Evolutionary conservation across 768 basidiomycete species (phyloP).

Genomic region (Glaciozyma martinii): DNA sequence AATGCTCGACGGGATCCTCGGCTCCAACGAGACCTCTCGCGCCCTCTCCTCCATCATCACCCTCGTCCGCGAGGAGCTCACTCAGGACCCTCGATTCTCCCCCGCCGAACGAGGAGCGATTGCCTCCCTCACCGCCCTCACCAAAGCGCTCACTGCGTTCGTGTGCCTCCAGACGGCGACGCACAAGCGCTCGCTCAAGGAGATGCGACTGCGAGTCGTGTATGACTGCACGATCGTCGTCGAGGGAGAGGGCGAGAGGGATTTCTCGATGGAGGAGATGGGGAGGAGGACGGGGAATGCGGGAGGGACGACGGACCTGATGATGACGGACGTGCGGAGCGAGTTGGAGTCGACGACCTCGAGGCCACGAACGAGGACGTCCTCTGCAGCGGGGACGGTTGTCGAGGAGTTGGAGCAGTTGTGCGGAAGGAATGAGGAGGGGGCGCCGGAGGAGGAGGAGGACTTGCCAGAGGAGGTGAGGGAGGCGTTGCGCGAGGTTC

Average conservation of each 20-base stretch:
- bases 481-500: conserved; percentile 6
- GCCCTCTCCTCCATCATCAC: conserved; percentile 40
- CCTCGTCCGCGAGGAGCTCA: conserved; percentile 39
- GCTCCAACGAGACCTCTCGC: conserved; percentile 42
- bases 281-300: neutral
- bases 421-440: neutral
- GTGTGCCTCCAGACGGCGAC: conserved; percentile 41
- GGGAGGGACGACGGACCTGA: neutral
- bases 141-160: conserved; percentile 42
- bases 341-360: conserved; percentile 11
- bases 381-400: neutral
- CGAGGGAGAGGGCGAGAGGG: conserved; percentile 2
- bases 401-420: neutral
- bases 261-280: neutral
- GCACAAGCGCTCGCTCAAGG: conserved; percentile 36
- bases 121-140: conserved; percentile 37
- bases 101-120: conserved; percentile 27
- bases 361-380: neutral
- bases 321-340: conserved; percentile 22
- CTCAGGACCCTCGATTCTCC: conserved; percentile 35
- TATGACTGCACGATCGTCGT: conserved; percentile 40
- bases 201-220: conserved; percentile 38
- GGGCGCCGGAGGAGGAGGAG: neutral
- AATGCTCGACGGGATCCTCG: conserved; percentile 38
- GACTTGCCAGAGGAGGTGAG: conserved; percentile 18